Percentiles rank a stretch among this genome's conserved stretches.
Evolutionary conservation across 768 basidiomycete species (phyloP).

Genomic region (Pulveroboletus sp.): DNA sequence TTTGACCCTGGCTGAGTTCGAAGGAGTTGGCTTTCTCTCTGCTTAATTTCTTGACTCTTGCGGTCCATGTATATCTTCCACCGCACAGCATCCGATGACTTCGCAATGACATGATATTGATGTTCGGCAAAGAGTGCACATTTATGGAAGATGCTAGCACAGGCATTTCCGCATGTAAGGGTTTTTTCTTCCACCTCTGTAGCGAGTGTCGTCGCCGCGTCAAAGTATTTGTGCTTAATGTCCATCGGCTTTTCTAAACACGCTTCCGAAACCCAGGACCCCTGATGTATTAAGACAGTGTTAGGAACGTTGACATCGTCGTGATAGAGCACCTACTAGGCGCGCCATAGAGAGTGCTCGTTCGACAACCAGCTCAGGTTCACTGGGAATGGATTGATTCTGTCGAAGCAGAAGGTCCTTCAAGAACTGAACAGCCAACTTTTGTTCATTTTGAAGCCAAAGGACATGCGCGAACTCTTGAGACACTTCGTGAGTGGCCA

Average conservation of each 20-base stretch:
- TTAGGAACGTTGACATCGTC: not conserved
- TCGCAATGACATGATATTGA: constrained; percentile 69
- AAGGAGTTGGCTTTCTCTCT: constrained; percentile 37
- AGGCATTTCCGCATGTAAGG: constrained; percentile 23
- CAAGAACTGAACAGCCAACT: constrained; percentile 72
- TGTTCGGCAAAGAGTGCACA: constrained; percentile 88
- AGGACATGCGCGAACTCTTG: constrained; percentile 87
- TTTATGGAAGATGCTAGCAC: constrained; percentile 65
- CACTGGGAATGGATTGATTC: constrained; percentile 4
- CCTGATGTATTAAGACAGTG: constrained; percentile 42
- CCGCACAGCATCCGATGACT: constrained; percentile 65
- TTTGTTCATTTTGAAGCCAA: constrained; percentile 84
- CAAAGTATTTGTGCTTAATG: constrained; percentile 69
- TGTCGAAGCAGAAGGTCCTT: constrained; percentile 32
- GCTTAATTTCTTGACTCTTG: constrained; percentile 64
- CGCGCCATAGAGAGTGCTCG: constrained; percentile 52
- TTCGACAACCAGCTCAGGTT: constrained; percentile 18
- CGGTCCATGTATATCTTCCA: constrained; percentile 70
- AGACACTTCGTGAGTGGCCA: constrained; percentile 49
- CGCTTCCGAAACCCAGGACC: constrained; percentile 86
- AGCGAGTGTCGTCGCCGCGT: constrained; percentile 46
- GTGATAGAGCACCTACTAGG: constrained; percentile 44
- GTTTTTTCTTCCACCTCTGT: constrained; percentile 19
- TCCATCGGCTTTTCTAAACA: constrained; percentile 72
- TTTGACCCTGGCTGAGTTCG: constrained; percentile 17